A percentile compares a stretch with the other conserved stretches of the same genome.
Conservation (phyloP, 345 rosid species). For the Draba incana region DNA sequence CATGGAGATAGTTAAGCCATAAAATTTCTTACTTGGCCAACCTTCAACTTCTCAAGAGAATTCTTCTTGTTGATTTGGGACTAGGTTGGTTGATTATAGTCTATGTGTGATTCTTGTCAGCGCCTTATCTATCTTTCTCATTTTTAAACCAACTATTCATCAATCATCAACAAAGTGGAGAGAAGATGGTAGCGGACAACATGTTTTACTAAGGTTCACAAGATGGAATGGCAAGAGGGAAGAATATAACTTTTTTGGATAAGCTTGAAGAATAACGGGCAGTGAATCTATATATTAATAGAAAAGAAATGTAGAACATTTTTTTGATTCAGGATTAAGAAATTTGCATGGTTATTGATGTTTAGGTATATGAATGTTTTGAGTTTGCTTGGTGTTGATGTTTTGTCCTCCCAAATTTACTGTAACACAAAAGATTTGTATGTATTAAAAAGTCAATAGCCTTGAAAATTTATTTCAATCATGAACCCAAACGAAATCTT, state of each 20-base stretch:
- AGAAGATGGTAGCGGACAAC: constrained; percentile 71
- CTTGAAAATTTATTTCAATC: too few relatives aligned
- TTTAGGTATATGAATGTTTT: too few relatives aligned
- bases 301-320: too few relatives aligned
- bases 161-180: constrained; percentile 72
- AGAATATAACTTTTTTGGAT: too few relatives aligned
- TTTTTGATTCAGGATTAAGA: too few relatives aligned
- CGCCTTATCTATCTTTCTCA: constrained; percentile 20
- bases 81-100: constrained; percentile 51
- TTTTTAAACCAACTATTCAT: constrained; percentile 47
- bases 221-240: too few relatives aligned
- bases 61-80: constrained; percentile 88
- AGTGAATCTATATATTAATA: too few relatives aligned
- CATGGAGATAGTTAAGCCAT: constrained; percentile 96
- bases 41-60: constrained; percentile 82
- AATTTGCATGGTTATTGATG: too few relatives aligned
- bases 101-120: constrained; percentile 27
- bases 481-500: too few relatives aligned
- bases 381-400: neutral
- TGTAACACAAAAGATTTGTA: constrained; percentile 11
- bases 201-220: constrained; percentile 43
- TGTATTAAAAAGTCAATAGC: too few relatives aligned
- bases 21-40: constrained; percentile 91
- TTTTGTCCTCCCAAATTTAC: constrained; percentile 12
- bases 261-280: too few relatives aligned